Evolutionary conservation across 208 protist species (phyloP).

Genomic region (Trypanosoma congolense): DNA sequence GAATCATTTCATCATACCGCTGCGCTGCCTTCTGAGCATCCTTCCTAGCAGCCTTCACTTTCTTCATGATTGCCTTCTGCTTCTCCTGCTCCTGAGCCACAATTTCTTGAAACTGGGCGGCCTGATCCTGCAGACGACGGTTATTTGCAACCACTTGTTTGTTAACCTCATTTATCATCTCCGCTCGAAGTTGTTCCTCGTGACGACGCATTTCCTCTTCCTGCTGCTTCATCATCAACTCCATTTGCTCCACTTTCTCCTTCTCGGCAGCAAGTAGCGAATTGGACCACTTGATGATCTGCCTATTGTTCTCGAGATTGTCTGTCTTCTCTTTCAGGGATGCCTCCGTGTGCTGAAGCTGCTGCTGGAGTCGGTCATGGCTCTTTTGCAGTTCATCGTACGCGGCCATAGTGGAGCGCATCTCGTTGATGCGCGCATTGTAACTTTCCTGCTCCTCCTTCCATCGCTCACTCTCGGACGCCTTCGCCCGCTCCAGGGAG

Average conservation of each 20-base stretch:
- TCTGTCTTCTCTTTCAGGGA: constrained; percentile 68
- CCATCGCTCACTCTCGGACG: constrained; percentile 73
- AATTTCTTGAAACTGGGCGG: constrained; percentile 71
- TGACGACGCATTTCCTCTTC: constrained; percentile 75
- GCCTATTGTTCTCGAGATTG: constrained; percentile 75
- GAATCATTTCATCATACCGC: constrained; percentile 90
- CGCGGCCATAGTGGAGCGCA: constrained; percentile 55
- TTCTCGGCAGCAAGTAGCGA: constrained; percentile 82
- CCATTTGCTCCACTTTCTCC: constrained; percentile 75
- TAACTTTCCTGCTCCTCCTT: constrained; percentile 52
- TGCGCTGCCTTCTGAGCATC: constrained; percentile 78
- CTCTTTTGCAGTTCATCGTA: constrained; percentile 76
- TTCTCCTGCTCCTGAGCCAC: constrained; percentile 76
- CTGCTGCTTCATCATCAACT: constrained; percentile 58
- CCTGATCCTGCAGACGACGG: constrained; percentile 75
- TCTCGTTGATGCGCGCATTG: constrained; percentile 56
- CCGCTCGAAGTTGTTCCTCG: constrained; percentile 62
- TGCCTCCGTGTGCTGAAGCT: constrained; percentile 65
- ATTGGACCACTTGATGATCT: constrained; percentile 87
- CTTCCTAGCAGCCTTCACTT: constrained; percentile 79
- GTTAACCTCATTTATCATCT: constrained; percentile 78
- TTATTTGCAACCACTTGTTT: constrained; percentile 76
- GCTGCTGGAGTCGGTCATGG: constrained; percentile 78
- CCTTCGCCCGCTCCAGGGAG: constrained; percentile 57
- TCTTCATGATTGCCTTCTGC: constrained; percentile 79